Evolutionary conservation across 129 eudicot species (phyloP).

Genomic region (Helichrysum umbraculigerum): DNA sequence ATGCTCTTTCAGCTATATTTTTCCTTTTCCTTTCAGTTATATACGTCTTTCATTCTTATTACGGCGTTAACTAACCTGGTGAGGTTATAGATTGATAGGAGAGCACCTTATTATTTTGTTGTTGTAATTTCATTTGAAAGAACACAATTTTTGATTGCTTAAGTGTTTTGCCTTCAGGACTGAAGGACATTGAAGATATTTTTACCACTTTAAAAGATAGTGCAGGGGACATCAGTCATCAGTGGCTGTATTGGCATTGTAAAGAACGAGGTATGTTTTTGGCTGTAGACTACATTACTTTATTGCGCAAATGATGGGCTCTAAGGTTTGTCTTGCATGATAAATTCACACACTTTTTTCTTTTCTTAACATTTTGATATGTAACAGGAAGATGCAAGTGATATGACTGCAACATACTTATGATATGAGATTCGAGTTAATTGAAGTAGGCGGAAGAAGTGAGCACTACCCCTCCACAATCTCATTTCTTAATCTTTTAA

Average conservation of each 20-base stretch:
- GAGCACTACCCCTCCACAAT: too few species aligned
- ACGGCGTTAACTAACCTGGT: background rate
- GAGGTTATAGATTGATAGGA: background rate
- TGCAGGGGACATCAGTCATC: constrained; percentile 5
- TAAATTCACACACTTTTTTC: too few species aligned
- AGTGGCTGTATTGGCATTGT: constrained; percentile 49
- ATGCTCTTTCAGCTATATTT: background rate
- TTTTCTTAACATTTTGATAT: too few species aligned
- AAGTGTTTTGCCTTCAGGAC: constrained; percentile 45
- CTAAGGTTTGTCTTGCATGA: too few species aligned
- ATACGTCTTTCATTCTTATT: constrained; percentile 2
- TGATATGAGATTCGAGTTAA: too few species aligned
- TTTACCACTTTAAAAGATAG: constrained; percentile 42
- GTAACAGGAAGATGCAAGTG: too few species aligned
- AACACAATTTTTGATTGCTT: too few species aligned
- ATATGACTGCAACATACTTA: too few species aligned
- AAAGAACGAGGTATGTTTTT: constrained; percentile 65
- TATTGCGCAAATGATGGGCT: too few species aligned
- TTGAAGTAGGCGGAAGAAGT: too few species aligned
- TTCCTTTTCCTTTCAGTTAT: constrained; percentile 10
- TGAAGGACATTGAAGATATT: constrained; percentile 76
- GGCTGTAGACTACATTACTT: background rate
- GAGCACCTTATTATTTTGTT: background rate
- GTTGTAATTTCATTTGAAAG: too few species aligned
- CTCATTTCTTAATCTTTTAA: too few species aligned